Conservation (phyloP, 2,329 filamentous ascomycete species). For the Anthostomella pinea region DNA sequence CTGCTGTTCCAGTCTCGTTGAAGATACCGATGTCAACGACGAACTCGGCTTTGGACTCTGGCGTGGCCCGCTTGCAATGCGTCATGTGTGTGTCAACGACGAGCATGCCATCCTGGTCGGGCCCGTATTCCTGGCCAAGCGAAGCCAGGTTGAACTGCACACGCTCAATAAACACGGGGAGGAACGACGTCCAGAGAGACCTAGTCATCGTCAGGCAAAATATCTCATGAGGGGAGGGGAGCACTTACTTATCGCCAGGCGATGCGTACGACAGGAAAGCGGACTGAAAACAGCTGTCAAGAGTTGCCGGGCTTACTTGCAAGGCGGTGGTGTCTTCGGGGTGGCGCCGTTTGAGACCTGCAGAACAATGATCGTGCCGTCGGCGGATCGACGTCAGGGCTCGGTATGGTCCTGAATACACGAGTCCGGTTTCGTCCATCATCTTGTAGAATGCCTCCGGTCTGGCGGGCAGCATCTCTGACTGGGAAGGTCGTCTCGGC, state of each 20-base stretch:
- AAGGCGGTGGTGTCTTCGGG: conserved; percentile 36
- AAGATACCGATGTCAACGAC: conserved; percentile 26
- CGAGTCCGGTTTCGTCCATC: conserved; percentile 38
- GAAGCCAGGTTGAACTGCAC: conserved; percentile 37
- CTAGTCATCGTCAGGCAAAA: conserved; percentile 16
- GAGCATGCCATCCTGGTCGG: conserved; percentile 23
- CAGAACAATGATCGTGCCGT: conserved; percentile 35
- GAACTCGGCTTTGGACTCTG: conserved; percentile 30
- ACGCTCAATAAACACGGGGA: conserved; percentile 34
- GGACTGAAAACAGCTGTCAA: conserved; percentile 42
- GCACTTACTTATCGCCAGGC: conserved; percentile 36
- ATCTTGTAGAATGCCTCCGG: conserved; percentile 38
- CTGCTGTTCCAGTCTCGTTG: conserved; percentile 25
- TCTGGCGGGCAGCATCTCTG: conserved; percentile 33
- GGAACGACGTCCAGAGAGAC: conserved; percentile 42
- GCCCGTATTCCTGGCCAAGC: conserved; percentile 15
- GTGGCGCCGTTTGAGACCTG: conserved; percentile 31
- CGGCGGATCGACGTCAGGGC: conserved; percentile 34
- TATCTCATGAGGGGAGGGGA: too few species aligned
- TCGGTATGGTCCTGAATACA: conserved; percentile 39
- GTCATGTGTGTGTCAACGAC: conserved; percentile 32
- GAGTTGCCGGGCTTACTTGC: conserved; percentile 37
- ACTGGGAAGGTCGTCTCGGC: conserved; percentile 8
- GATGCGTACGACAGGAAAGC: conserved; percentile 41
- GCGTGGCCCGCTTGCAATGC: conserved; percentile 9